Conservation (phyloP, 2,329 filamentous ascomycete genomes). For the Coniochaeta sp. region DNA sequence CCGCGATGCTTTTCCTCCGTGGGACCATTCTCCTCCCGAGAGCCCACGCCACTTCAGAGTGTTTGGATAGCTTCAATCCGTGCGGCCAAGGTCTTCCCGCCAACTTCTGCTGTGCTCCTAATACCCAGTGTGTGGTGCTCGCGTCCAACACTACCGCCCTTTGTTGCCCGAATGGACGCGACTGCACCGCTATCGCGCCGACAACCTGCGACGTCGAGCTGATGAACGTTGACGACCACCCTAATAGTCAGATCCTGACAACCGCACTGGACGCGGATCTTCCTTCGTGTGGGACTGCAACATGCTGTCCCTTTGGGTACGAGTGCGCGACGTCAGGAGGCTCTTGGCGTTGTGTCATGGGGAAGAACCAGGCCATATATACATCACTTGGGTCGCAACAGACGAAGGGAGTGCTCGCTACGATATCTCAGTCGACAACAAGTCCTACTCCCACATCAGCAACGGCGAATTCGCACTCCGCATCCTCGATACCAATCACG, state of each 20-base stretch:
- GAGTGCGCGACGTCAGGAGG: neutral
- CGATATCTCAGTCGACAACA: neutral
- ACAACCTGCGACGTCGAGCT: conserved; percentile 9
- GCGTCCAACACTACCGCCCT: conserved; percentile 10
- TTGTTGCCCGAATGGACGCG: conserved; percentile 9
- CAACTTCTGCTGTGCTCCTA: conserved; percentile 11
- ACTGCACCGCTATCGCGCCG: conserved; percentile 8
- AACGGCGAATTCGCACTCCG: neutral
- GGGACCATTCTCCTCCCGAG: neutral
- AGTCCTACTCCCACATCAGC: neutral
- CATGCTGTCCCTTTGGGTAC: conserved; percentile 15
- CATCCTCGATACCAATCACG: neutral
- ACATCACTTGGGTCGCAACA: neutral
- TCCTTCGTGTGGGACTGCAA: conserved; percentile 4
- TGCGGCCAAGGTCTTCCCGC: conserved; percentile 10
- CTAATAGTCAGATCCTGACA: conserved; percentile 6
- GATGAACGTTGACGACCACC: conserved; percentile 8
- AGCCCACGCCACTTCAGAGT: neutral
- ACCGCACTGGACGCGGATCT: conserved; percentile 6
- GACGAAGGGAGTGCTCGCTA: neutral
- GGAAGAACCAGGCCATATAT: neutral
- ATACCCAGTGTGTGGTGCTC: conserved; percentile 5
- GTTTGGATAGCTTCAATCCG: neutral
- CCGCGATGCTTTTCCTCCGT: neutral
- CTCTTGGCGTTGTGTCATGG: neutral